phyloP scores from a whole-genome alignment of 2,329 filamentous ascomycete species.

The Eutypella sp. region DNA sequence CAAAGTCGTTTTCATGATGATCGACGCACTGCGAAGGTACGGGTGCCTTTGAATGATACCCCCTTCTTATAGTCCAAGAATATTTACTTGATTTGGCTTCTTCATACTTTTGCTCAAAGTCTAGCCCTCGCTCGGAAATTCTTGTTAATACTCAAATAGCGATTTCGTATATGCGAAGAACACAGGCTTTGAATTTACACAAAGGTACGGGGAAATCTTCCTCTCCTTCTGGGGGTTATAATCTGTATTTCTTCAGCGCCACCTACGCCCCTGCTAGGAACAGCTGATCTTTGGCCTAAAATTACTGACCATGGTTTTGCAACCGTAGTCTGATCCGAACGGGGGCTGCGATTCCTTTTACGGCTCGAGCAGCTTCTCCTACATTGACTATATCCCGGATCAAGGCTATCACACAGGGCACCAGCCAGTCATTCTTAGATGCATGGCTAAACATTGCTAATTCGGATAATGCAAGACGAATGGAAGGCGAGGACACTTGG shows the following conservation, averaged over 20 bases:
- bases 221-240: too few relatives aligned
- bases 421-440: conserved; percentile 70
- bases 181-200: conserved; percentile 66
- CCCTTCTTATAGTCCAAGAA: too few relatives aligned
- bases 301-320: background rate
- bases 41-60: too few relatives aligned
- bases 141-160: conserved; percentile 30
- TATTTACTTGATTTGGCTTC: too few relatives aligned
- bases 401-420: conserved; percentile 72
- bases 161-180: conserved; percentile 65
- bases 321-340: conserved; percentile 49
- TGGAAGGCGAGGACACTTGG: conserved; percentile 73
- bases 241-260: too few relatives aligned
- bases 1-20: conserved; percentile 71
- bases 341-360: conserved; percentile 67
- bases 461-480: conserved; percentile 63
- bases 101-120: background rate
- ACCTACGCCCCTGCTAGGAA: too few relatives aligned
- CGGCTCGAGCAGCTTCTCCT: conserved; percentile 66
- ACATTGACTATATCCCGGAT: conserved; percentile 76
- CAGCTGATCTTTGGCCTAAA: too few relatives aligned
- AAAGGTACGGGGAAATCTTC: conserved; percentile 36
- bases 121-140: background rate
- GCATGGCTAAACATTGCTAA: conserved; percentile 74
- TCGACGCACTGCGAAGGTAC: conserved; percentile 66